These are phyloP conservation scores for Trichoderma citrinoviride DNA, from an alignment of 2,329 filamentous ascomycete species.

Conservation along the genomic window DNA sequence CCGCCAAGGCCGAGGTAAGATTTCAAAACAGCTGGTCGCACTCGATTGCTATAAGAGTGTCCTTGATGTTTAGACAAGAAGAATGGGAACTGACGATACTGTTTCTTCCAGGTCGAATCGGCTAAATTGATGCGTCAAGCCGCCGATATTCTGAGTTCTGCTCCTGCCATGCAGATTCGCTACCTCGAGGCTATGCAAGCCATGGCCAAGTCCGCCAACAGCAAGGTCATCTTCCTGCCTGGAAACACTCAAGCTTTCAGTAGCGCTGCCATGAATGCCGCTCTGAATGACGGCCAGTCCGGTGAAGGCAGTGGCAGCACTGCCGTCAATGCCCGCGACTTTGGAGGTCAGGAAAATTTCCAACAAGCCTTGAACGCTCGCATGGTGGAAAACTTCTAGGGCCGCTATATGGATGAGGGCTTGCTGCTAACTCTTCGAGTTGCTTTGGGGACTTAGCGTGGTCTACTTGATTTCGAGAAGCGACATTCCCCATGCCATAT, in stretches of 20 bases:
- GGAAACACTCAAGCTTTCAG: slow-evolving; percentile 56
- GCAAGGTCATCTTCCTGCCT: slow-evolving; percentile 83
- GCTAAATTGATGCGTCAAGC: slow-evolving; percentile 93
- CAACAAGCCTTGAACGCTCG: slow-evolving; percentile 78
- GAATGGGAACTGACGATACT: slow-evolving; percentile 9
- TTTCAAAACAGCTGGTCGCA: background rate
- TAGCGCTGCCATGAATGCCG: slow-evolving; percentile 41
- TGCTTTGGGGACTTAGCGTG: slow-evolving; percentile 34
- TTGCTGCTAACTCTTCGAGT: slow-evolving; percentile 33
- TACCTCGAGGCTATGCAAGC: slow-evolving; percentile 98
- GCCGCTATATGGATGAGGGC: slow-evolving; percentile 22
- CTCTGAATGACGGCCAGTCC: slow-evolving; percentile 39
- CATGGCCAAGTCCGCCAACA: slow-evolving; percentile 93
- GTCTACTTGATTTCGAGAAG: slow-evolving; percentile 37
- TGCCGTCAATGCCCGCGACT: slow-evolving; percentile 49
- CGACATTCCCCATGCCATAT: slow-evolving; percentile 20
- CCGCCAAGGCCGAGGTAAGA: slow-evolving; percentile 77
- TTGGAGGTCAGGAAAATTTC: slow-evolving; percentile 58
- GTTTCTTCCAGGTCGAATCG: slow-evolving; percentile 64
- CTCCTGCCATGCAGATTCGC: slow-evolving; percentile 96
- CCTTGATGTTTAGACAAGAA: no score
- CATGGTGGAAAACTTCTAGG: slow-evolving; percentile 81
- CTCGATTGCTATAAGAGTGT: background rate
- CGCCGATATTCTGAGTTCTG: slow-evolving; percentile 86
- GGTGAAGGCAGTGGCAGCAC: slow-evolving; percentile 48